Base-by-base conservation (phyloP, 139 green algal species). In the Haematococcus sp. region DNA sequence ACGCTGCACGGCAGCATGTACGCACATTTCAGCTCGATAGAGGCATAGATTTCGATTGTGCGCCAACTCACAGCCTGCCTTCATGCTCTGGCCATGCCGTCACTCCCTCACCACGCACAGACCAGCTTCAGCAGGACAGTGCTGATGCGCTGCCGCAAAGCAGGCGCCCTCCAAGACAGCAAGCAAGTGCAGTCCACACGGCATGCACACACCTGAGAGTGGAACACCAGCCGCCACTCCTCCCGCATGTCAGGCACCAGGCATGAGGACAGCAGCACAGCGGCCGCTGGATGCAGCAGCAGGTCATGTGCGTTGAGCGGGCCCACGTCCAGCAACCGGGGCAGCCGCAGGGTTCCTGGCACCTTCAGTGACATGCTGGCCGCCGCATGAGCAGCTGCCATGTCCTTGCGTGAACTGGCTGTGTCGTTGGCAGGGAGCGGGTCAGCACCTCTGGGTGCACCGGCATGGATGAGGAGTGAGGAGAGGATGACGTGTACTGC, bases 201-300 rank as follows among this genome's bases (percentile, higher is more conserved):
- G n/a, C n/a, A n/a, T n/a, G n/a, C n/a, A n/a, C n/a, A n/a, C 40
- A 49, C 40, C 40, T 49, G 40, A 5, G 75, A 83, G 79, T 71
- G 72, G 76, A 91, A 91, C 25, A 89, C 34, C 66, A 86, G 74
- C 33, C 81, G 72, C 86, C 86, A 91, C 60, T 80, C 71, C 15
- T 11, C 22, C 19, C 76, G 72, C 40, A 49, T 49, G 7, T 49
- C 40, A 11, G 40, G 40, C 40, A 11, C 40, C 40, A 49, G 40
- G 40, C 40, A 49, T 11, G 40, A 49, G 11, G 7, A 19, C 40
- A 49, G 40, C 7, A 49, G 40, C 40, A 49, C 40, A 19, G 40
- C 40, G 7, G 40, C 40, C 7, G 40, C 40, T 49, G 40, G 40
- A 49, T 49, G 40, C 40, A 73, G 46, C 66, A 73, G 46, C 44